These are phyloP conservation scores for Alectoria sarmentosa DNA, from an alignment of 495 filamentous ascomycete species.

Conservation along the genomic window DNA sequence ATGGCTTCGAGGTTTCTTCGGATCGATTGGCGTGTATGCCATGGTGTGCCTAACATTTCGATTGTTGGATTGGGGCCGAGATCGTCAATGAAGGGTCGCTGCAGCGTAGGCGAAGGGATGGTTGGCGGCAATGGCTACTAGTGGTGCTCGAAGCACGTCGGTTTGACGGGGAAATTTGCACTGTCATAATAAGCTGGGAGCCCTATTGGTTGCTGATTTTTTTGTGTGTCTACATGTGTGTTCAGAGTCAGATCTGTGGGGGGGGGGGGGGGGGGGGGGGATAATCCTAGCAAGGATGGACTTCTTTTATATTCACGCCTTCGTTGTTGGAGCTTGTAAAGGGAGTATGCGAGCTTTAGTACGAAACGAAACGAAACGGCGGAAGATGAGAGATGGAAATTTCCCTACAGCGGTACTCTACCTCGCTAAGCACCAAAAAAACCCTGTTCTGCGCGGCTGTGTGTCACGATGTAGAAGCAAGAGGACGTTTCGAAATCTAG, in stretches of 20 bases:
- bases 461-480: background rate
- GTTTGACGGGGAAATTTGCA: conserved; percentile 30
- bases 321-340: conserved; percentile 1
- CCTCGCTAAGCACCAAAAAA: background rate
- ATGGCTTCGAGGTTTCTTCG: conserved; percentile 34
- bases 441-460: background rate
- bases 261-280: no score
- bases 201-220: conserved; percentile 23
- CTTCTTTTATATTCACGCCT: conserved; percentile 2
- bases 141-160: conserved; percentile 35
- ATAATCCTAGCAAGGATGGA: background rate
- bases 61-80: conserved; percentile 19
- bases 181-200: conserved; percentile 33
- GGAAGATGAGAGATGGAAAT: background rate
- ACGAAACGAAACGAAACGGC: no score
- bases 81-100: conserved; percentile 18
- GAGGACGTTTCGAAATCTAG: background rate
- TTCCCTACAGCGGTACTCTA: background rate
- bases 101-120: conserved; percentile 33
- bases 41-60: conserved; percentile 12
- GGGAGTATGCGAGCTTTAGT: background rate
- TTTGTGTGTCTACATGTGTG: conserved; percentile 5
- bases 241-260: background rate
- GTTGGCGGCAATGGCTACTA: conserved; percentile 31
- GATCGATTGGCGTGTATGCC: conserved; percentile 27